Evolutionary conservation across 2,329 filamentous ascomycete species (phyloP), one percentile per base, ranked within the genome.

Genomic region (Dothideomycetes sp.): DNA sequence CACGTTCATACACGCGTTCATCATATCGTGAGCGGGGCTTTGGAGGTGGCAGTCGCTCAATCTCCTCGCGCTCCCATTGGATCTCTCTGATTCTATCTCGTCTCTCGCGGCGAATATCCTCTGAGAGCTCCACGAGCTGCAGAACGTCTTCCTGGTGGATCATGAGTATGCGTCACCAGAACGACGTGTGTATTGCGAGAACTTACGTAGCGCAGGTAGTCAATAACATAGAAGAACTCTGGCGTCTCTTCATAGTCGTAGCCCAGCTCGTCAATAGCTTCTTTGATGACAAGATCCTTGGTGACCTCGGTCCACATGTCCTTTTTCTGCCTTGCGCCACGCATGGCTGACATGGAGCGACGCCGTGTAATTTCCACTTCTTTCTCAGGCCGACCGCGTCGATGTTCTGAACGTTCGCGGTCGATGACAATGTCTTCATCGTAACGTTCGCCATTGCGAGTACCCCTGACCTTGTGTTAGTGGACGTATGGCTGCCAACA

Each of bases 281-380:
- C 87, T 38, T 81, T 78, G 43, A 81, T 71, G 12, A 96, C 85
- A 27, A 96, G 64, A 50, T 94, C 88, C 63, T 94, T 94, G 34
- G 89, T 94, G 51, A 98, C 86, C 62, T 96, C 91, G 0, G 91
- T 98, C 89, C 89, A 96, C 67, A 94, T 84, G 44, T 68, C 65
- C 47, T 62, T 64, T 24, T 47, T 47, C 8, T 46, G 22, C 47
- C 43, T 51, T 52, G 19, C 43, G 45, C 11, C 45, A 43, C 17
- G 22, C 22, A 27, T 27, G 22, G 22, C 12, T 7, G 56, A 60
- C 14, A 57, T 52, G 15, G 61, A 68, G 19, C 62, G 61, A 22
- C 54, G 59, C 29, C 59, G 55, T 32, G 57, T 54, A 40, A 52
- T 36, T 47, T 50, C 35, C 32, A 45, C 52, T 14, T 38, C 40